Base-by-base conservation (phyloP, 768 basidiomycete genomes). In the Daedaleopsis sinensis region DNA sequence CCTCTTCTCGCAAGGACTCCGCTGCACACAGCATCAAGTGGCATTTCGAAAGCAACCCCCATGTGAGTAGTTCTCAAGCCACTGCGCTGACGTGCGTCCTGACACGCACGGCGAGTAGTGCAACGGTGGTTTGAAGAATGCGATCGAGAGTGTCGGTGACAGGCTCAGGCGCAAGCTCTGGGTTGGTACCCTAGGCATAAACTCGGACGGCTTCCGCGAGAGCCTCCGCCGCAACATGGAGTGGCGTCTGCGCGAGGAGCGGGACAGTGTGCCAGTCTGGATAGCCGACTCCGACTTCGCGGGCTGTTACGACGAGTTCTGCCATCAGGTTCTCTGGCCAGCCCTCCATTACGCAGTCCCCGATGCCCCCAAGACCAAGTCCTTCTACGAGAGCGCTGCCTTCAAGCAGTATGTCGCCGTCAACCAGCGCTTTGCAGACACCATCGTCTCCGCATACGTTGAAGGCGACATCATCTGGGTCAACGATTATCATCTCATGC, bases 401-500 rank as follows among this genome's bases (percentile, higher is more conserved):
- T 98, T 87, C 80, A 85, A 87, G 66, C 89, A 94, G 66, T 98
- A 98, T 73, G 85, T 88, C 60, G 83, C 89, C 12, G 94, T 96
- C 62, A 99, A 99, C 78, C 81, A 90, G 71, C 87, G 90, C 48
- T 98, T 97, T 69, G 96, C 96, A 0, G 85, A 91, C 49, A 82
- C 84, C 46, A 95, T 98, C 72, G 85, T 90, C 50, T 82, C 84
- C 8, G 82, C 86, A 48, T 94, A 94, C 74, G 82, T 85, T 65
- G 91, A 93, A 23, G 96, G 96, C 52, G 96, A 99, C 73, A 86
- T 98, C 70, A 86, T 92, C 67, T 91, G 89, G 89, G 82, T 93
- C 3, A 94, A 99, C 75, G 96, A 98, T 77, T 99, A 98, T 75
- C 96, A 99, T 70, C 87, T 98, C 51, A 90, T 97, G 80, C 88